Evolutionary conservation across 176 grass and related monocot genomes (phyloP).

Genomic region (Oryza glumipatula): DNA sequence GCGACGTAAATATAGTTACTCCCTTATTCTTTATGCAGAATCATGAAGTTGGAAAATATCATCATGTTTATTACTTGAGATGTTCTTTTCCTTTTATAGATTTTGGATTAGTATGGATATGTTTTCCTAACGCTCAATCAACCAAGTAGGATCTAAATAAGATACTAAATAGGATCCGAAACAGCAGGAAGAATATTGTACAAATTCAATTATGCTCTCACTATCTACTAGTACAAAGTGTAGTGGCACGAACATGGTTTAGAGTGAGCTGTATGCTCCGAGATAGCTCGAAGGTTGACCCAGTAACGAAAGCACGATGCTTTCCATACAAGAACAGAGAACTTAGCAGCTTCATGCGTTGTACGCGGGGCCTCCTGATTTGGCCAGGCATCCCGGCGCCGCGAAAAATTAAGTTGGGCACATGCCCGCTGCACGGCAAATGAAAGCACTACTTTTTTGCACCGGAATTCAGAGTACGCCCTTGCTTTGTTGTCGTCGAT

Average conservation of each 20-base stretch:
- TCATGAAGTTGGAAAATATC: too few relatives aligned
- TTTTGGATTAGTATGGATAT: too few relatives aligned
- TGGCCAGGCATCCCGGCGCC: slow-evolving; percentile 12
- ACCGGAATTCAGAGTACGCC: not conserved
- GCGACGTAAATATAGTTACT: too few relatives aligned
- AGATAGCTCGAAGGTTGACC: not conserved
- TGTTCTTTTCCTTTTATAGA: too few relatives aligned
- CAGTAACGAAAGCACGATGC: not conserved
- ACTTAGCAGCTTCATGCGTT: not conserved
- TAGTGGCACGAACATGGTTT: not conserved
- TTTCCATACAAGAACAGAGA: not conserved
- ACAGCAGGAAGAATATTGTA: not conserved
- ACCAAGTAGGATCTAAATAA: not conserved
- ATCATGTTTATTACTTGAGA: too few relatives aligned
- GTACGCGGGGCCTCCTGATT: not conserved
- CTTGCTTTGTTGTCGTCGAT: not conserved
- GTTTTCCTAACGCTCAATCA: not conserved
- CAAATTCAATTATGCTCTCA: not conserved
- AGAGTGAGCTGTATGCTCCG: not conserved
- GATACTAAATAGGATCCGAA: not conserved
- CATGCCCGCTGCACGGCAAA: not conserved
- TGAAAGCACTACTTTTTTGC: not conserved
- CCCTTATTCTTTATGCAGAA: too few relatives aligned
- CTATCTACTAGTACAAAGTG: not conserved
- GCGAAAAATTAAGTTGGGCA: not conserved